These are phyloP conservation scores for Tephrocybe sp. DNA, from an alignment of 768 basidiomycete species.

Conservation along the genomic window DNA sequence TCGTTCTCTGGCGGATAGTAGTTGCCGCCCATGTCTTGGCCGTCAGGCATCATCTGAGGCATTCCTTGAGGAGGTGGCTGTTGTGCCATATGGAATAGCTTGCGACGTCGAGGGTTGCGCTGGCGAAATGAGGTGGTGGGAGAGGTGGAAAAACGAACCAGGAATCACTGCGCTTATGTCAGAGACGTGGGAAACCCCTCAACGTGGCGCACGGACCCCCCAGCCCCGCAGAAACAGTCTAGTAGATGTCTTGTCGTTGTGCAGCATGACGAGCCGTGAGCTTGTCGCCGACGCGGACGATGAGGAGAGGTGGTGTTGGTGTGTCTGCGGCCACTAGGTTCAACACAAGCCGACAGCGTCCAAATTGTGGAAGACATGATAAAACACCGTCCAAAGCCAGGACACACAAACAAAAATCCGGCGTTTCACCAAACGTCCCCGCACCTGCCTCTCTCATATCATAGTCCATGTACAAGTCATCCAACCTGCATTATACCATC, in stretches of 20 bases:
- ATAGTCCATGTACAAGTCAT: neutral
- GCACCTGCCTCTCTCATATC: neutral
- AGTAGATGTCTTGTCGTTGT: slow-evolving; percentile 18
- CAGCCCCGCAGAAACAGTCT: slow-evolving; percentile 16
- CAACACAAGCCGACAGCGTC: slow-evolving; percentile 64
- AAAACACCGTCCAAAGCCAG: slow-evolving; percentile 64
- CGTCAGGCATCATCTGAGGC: slow-evolving; percentile 62
- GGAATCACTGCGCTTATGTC: slow-evolving; percentile 47
- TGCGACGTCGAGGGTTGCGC: slow-evolving; percentile 29
- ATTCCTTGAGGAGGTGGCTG: slow-evolving; percentile 53
- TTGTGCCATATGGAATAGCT: slow-evolving; percentile 43
- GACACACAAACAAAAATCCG: slow-evolving; percentile 43
- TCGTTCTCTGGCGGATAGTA: slow-evolving; percentile 78
- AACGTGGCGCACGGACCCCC: slow-evolving; percentile 57
- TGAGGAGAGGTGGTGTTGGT: slow-evolving; percentile 41
- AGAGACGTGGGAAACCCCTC: slow-evolving; percentile 58
- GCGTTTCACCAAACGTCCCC: neutral
- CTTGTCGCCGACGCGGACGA: slow-evolving; percentile 21
- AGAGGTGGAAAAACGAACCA: slow-evolving; percentile 41
- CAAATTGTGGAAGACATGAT: slow-evolving; percentile 74
- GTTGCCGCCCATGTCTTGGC: slow-evolving; percentile 53
- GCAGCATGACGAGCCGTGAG: slow-evolving; percentile 13
- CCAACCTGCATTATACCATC: too few relatives aligned
- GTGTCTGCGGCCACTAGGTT: slow-evolving; percentile 50
- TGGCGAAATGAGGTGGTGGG: slow-evolving; percentile 44